Conservation (phyloP, 1,139 yeast genomes). For the Torulaspora pretoriensis region DNA sequence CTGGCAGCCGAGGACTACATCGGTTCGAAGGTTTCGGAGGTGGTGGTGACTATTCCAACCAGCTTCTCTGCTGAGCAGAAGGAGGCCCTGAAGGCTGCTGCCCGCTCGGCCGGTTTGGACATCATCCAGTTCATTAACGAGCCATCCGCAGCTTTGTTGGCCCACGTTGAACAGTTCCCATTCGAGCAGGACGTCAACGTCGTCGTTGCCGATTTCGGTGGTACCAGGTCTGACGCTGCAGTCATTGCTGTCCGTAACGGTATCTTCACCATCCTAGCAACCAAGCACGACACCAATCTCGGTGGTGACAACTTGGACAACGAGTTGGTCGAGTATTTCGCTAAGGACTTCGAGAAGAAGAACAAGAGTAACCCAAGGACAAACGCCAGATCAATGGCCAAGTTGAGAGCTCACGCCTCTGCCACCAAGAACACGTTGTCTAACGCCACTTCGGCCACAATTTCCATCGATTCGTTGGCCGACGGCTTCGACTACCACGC, state of each 20-base stretch:
- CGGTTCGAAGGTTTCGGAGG: constrained; percentile 77
- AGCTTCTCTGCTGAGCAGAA: constrained; percentile 76
- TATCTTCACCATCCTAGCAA: constrained; percentile 79
- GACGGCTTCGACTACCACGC: constrained; percentile 94
- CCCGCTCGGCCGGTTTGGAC: constrained; percentile 69
- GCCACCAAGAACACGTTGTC: constrained; percentile 88
- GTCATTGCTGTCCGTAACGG: constrained; percentile 85
- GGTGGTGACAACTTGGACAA: constrained; percentile 89
- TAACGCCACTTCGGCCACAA: constrained; percentile 82
- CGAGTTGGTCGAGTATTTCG: constrained; percentile 75
- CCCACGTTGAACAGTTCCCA: constrained; percentile 53
- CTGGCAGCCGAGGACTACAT: constrained; percentile 89
- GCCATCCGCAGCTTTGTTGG: constrained; percentile 87
- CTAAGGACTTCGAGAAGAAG: constrained; percentile 92
- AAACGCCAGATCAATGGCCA: constrained; percentile 82
- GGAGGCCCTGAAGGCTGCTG: constrained; percentile 55
- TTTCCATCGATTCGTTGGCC: constrained; percentile 91
- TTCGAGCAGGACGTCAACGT: constrained; percentile 69
- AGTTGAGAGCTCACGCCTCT: constrained; percentile 79
- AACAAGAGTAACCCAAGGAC: constrained; percentile 74
- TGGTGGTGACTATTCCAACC: constrained; percentile 88
- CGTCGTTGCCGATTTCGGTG: constrained; percentile 96
- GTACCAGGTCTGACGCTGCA: constrained; percentile 94
- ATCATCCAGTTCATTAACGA: constrained; percentile 87
- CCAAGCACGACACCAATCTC: constrained; percentile 74